Base-by-base conservation (phyloP, 164 flowering plant species). In the Macadamia integrifolia region DNA sequence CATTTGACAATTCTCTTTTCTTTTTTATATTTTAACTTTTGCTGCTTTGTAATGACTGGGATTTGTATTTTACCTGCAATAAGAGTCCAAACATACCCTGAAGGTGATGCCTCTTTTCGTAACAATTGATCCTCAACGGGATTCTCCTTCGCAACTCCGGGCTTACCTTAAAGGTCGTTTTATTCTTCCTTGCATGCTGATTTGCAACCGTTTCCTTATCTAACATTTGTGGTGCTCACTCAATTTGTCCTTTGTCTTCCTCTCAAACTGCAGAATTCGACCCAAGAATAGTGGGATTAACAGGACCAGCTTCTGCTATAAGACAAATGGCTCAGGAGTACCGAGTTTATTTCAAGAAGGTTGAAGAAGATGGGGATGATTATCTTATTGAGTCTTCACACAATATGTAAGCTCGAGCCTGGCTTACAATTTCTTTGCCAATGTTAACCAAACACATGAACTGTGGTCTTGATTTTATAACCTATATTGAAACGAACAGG, bases 301-400 rank as follows among this genome's bases (percentile, higher is more conserved):
- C 88, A 0, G 90, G 91, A 70, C 69, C 89, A 23, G 74, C 80
- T 65, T 53, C 66, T 63, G 85, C 90, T 17, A 59, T 90, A 31
- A 76, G 88, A 76, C 88, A 88, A 75, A 85, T 86, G 83, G 95
- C 96, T 43, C 96, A 82, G 64, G 95, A 87, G 70, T 94, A 82
- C 73, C 88, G 97, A 15, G 85, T 90, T 0, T 87, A 60, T 76
- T 91, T 88, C 71, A 94, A 67, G 76, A 88, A 85, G 81, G 83
- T 86, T 58, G 89, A 90, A 66, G 98, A 91, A 78, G 91, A 90
- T 31, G 92, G 91, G 18, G 83, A 72, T 71, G 97, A 93, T 79
- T 93, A 91, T 78, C 93, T 91, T 35, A 81, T 93, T 15, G 93
- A 88, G 62, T 74, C 88, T 65, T 91, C 98, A 28, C 92, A 91